Base-by-base conservation (phyloP, 1,284 basidiomycete genomes). In the Nidula niveotomentosa region DNA sequence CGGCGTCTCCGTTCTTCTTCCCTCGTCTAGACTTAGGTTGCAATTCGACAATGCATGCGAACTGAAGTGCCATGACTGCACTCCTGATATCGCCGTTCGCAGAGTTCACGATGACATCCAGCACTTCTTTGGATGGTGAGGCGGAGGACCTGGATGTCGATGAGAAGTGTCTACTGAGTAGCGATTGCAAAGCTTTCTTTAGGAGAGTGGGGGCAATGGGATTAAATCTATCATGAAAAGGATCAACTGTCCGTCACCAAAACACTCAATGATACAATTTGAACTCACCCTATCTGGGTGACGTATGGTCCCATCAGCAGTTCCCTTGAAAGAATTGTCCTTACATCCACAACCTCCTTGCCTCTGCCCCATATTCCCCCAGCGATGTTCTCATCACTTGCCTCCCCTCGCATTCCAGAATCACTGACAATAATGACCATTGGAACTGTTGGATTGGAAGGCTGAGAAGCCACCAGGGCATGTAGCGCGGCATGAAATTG, bases 1-100 rank as follows among this genome's bases (percentile, higher is more conserved):
- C 65, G 0, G 56, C 50, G 1, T 56, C 61, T 56, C 68, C 63
- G 58, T 61, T 64, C 56, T 63, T 68, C 53, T 69, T 76, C 54
- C 72, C 2, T 63, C 64, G 17, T 65, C 53, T 1, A 65, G n/a
- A 13, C 7, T 23, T 47, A 15, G 45, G 45, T 23, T 47, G 65
- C 35, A 73, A 58, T 51, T 75, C 72, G 12, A 76, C 67, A 13
- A 80, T 63, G 62, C 80, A 90, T 0, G 88, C 79, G 66, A 98
- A 93, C 65, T 99, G 93, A 3, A 98, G 77, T 0, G 90, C 86
- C 85, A 96, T 98, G 58, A 97, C 83, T 0, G 96, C 96, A 55
- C 91, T 93, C 41, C 96, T 79, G 15, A 99, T 90, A 66, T 99
- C 96, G 0, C 96, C 96, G 62, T 90, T 90, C 0, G 91, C 83